Evolutionary conservation across 371 early-diverging fungal genomes (phyloP), one percentile per base, ranked within the genome.

Genomic region (Circinella minor): DNA sequence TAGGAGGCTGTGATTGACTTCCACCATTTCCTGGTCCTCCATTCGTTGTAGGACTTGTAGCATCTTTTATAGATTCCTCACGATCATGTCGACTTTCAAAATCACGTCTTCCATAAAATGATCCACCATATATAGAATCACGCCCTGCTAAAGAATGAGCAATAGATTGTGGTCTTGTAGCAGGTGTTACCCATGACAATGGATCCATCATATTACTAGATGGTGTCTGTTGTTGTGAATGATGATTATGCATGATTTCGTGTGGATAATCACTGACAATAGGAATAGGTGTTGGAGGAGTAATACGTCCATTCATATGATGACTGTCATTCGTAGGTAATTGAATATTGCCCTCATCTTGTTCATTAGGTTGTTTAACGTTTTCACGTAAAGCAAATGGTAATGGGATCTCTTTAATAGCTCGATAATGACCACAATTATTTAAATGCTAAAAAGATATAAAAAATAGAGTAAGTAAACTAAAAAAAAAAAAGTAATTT

Each of bases 381-480:
- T 27, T 39, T 27, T 69, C 70, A 4, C 39, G 61, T n/a, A 73
- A 39, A 3, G 75, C 69, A 73, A 88, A 92, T 39, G 95, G 95
- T 18, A 95, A 77, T n/a, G 93, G 95, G 14, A 95, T 90, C 27
- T 95, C 95, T 55, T 90, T 90, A 70, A 94, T 93, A 0, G 95
- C 96, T 18, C 94, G 88, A 82, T 90, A 94, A 71, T 91, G 86
- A 38, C 92, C 95, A 71, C 92, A 90, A 71, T 96, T 97, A 80
- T 93, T 94, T 57, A 93, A 72, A 68, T 96, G 96, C 85, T 91
- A 71, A 36, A 49, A n/a, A n/a, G n/a, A n/a, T n/a, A n/a, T 18
- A 11, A 43, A 9, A 3, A 39, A 6, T 6, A 43, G 6, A 6
- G 43, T 9, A 11, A 11, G 43, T 9, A 43, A 11, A n/a, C n/a